These are phyloP conservation scores for Plasmodium vinckei DNA, from an alignment of 169 alveolate genomes.

Conservation along the genomic window DNA sequence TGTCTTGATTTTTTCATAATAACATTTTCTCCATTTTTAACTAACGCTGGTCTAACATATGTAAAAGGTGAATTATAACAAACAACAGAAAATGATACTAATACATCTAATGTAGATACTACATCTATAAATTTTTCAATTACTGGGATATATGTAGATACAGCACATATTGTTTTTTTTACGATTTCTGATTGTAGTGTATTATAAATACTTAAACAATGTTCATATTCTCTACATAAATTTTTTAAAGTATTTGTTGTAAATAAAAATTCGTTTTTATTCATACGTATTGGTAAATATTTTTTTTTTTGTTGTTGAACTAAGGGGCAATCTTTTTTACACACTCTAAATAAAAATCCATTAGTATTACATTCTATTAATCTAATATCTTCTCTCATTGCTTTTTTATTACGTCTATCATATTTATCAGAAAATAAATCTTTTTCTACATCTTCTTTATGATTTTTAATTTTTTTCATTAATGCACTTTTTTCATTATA, in stretches of 20 bases:
- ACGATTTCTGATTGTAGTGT: conserved; percentile 89
- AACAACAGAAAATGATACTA: conserved; percentile 94
- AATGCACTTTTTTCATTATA: conserved; percentile 83
- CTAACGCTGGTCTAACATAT: conserved; percentile 92
- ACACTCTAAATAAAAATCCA: conserved; percentile 90
- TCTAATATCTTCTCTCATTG: conserved; percentile 80
- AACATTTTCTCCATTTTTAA: conserved; percentile 85
- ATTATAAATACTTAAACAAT: conserved; percentile 86
- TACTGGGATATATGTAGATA: conserved; percentile 95
- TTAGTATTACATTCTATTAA: conserved; percentile 86
- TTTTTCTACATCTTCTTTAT: conserved; percentile 85
- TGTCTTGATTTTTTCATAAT: conserved; percentile 89
- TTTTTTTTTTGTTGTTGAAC: conserved; percentile 77
- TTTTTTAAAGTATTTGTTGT: conserved; percentile 88
- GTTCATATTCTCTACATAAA: conserved; percentile 86
- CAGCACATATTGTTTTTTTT: conserved; percentile 93
- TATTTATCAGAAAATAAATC: conserved; percentile 82
- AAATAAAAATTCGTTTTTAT: conserved; percentile 90
- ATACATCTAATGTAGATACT: conserved; percentile 94
- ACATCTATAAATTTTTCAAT: conserved; percentile 91
- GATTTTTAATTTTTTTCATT: conserved; percentile 88
- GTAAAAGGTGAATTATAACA: conserved; percentile 88
- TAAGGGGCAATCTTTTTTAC: conserved; percentile 87
- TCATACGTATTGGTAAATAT: conserved; percentile 77
- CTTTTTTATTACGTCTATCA: conserved; percentile 78